Evolutionary conservation across 352 stramenopile genomes (phyloP), one percentile per base, ranked within the genome.

Genomic region (Phytophthora ohioensis): DNA sequence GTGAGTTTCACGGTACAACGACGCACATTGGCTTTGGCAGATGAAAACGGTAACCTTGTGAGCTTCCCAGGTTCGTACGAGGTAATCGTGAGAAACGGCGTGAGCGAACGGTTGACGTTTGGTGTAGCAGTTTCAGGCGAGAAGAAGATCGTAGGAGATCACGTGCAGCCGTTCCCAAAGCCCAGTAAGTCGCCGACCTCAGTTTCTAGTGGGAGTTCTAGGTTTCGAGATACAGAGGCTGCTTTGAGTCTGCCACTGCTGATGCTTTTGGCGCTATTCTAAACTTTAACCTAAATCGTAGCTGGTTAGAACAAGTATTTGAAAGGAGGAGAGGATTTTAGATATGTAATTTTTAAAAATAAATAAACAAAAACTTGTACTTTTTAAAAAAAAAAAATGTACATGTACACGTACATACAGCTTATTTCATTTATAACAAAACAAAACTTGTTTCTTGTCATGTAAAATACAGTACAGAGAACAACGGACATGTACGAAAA

Each of bases 31-130:
- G 80, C 70, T 27, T 65, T 92, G 35, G 57, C 74, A 27, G 80
- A 90, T 31, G 75, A 81, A 42, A 57, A 48, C 1, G 85, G 85
- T 4, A 76, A 91, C 17, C 63, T 80, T 38, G 69, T 73, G 12
- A 69, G 74, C 36, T 86, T 79, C 58, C 78, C 83, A 0, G 85
- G 85, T 4, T 90, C 80, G 45, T 92, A 92, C 57, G 85, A 92
- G 49, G 46, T 91, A 34, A 71, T 92, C 17, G 63, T 92, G 36
- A 86, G 78, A 21, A 91, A 92, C 62, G 82, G 85, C 8, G 81
- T 86, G 48, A 61, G 60, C 8, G 75, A 89, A 62, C 79, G 79
- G 5, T 43, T 91, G 43, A 75, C 73, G 35, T 89, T 87, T 69
- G 49, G 15, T 34, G 51, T 68, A 5, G 41, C 49, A 12, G 41